Conservation (phyloP, 1,284 basidiomycete genomes). For the Malassezia psittaci region DNA sequence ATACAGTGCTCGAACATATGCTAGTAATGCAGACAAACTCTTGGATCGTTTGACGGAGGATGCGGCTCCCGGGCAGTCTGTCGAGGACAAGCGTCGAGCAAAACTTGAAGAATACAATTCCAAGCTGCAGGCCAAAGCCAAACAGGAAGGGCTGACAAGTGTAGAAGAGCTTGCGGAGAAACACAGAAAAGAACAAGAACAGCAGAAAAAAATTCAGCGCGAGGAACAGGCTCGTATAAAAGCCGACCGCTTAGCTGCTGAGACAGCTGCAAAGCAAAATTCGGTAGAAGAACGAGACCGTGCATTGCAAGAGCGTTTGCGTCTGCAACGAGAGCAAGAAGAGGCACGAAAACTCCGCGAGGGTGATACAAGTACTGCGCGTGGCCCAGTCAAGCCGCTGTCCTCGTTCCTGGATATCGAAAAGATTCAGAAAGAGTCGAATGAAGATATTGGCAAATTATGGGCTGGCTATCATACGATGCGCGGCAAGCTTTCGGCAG, state of each 20-base stretch:
- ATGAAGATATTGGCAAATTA: slow-evolving; percentile 33
- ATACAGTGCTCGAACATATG: not conserved
- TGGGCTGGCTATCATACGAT: slow-evolving; percentile 44
- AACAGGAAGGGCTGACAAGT: slow-evolving; percentile 19
- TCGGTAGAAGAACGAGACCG: slow-evolving; percentile 11
- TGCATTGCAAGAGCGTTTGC: slow-evolving; percentile 7
- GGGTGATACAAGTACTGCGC: slow-evolving; percentile 9
- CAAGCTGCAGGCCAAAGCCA: slow-evolving; percentile 36
- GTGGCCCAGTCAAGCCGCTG: slow-evolving; percentile 22
- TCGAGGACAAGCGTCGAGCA: slow-evolving; percentile 25
- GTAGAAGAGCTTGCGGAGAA: slow-evolving; percentile 28
- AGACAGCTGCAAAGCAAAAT: slow-evolving; percentile 11
- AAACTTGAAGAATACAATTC: slow-evolving; percentile 37
- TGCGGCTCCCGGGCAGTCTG: not conserved
- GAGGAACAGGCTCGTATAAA: slow-evolving; percentile 3
- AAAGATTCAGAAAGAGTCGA: slow-evolving; percentile 25
- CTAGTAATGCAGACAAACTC: not conserved
- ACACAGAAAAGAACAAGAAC: slow-evolving; percentile 19
- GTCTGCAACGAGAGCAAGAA: not conserved
- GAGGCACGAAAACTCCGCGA: slow-evolving; percentile 14
- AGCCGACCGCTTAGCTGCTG: not conserved
- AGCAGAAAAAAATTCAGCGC: slow-evolving; percentile 25
- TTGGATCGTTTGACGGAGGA: slow-evolving; percentile 3
- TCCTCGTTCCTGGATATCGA: slow-evolving; percentile 30
- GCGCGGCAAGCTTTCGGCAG: slow-evolving; percentile 44